phyloP scores from a whole-genome alignment of 2,329 filamentous ascomycete genomes.

The Harringtonia lauricola region DNA sequence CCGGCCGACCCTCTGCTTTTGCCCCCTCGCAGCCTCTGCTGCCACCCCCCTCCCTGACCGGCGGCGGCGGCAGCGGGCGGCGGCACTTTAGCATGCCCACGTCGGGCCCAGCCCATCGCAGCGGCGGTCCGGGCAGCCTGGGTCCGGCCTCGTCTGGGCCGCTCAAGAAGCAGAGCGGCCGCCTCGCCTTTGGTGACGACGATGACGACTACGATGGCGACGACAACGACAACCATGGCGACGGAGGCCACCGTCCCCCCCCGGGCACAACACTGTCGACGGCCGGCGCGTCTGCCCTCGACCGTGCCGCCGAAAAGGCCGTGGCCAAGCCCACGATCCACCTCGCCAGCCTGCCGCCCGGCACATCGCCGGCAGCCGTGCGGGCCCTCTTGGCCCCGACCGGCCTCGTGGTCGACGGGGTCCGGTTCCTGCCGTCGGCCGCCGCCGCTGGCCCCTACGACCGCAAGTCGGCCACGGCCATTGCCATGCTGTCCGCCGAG shows the following conservation, averaged over 20 bases:
- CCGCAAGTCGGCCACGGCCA: conserved; percentile 62
- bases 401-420: conserved; percentile 56
- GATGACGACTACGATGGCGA: conserved; percentile 43
- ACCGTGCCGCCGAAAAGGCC: conserved; percentile 44
- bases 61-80: conserved; percentile 27
- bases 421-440: conserved; percentile 57
- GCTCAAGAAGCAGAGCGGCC: conserved; percentile 32
- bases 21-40: conserved; percentile 15
- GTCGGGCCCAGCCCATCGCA: conserved; percentile 32
- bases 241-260: neutral
- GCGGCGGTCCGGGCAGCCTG: conserved; percentile 52
- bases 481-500: conserved; percentile 70
- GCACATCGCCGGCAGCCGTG: conserved; percentile 46
- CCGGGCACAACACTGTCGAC: neutral
- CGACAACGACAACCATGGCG: conserved; percentile 30
- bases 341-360: conserved; percentile 49
- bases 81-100: conserved; percentile 54
- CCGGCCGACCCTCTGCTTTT: neutral
- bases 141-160: conserved; percentile 36
- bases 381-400: conserved; percentile 44
- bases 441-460: conserved; percentile 42
- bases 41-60: conserved; percentile 16
- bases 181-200: conserved; percentile 29
- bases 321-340: conserved; percentile 52
- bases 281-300: conserved; percentile 18